Percentiles rank a stretch among this genome's conserved stretches.
These are phyloP conservation scores for Gnomoniopsis smithogilvyi DNA, from an alignment of 2,329 filamentous ascomycete species.

Conservation along the genomic window DNA sequence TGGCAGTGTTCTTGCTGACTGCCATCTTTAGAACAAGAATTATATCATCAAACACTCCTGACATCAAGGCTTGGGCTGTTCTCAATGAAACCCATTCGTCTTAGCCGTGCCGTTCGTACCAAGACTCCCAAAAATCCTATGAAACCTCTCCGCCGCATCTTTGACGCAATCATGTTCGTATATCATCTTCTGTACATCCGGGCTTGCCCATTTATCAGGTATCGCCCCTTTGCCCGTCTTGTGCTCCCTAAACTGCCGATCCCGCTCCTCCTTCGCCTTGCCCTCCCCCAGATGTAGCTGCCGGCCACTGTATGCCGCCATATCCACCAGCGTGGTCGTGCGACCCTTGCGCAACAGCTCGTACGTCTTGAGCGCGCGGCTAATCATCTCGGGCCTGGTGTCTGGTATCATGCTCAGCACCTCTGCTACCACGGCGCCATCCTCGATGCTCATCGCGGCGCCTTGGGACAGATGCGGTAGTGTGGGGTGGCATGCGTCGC, in stretches of 20 bases:
- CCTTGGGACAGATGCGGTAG: constrained; percentile 66
- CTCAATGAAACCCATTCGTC: neutral
- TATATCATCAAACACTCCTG: neutral
- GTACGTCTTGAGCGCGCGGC: constrained; percentile 50
- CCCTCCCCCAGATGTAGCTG: constrained; percentile 57
- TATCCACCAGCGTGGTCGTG: constrained; percentile 48
- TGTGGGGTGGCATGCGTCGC: constrained; percentile 66
- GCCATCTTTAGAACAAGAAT: neutral
- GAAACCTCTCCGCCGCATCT: constrained; percentile 51
- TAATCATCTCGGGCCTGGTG: constrained; percentile 35
- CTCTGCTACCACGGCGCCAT: constrained; percentile 58
- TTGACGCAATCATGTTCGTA: constrained; percentile 61
- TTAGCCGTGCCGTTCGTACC: neutral
- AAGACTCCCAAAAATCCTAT: constrained; percentile 37
- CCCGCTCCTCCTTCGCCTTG: constrained; percentile 55
- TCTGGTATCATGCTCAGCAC: constrained; percentile 41
- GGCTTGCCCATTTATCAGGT: constrained; percentile 69
- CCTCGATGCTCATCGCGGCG: constrained; percentile 66
- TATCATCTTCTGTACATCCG: constrained; percentile 64
- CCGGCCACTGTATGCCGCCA: constrained; percentile 50
- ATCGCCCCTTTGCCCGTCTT: constrained; percentile 45
- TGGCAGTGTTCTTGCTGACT: neutral
- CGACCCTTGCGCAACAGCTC: constrained; percentile 55
- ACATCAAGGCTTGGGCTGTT: neutral
- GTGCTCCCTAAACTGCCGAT: constrained; percentile 52